A percentile compares a stretch with the other conserved stretches of the same genome.
phyloP scores from a whole-genome alignment of 371 early-diverging fungal species.

The Paraphysoderma sedebokerense region DNA sequence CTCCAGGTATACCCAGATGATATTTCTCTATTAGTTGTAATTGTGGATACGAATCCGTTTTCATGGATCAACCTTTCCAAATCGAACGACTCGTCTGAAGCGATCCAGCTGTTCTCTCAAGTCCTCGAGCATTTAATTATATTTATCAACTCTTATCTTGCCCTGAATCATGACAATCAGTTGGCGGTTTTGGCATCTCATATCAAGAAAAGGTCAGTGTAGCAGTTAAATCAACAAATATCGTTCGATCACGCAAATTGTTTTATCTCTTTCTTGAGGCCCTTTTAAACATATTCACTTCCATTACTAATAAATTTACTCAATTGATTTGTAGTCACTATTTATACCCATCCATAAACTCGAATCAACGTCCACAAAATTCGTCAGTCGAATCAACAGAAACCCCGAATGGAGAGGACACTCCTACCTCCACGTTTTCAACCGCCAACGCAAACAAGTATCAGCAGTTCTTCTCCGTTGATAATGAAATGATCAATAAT shows the following conservation, averaged over 20 bases:
- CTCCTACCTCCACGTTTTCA: background rate
- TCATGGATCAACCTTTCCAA: constrained; percentile 42
- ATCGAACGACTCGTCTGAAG: constrained; percentile 18
- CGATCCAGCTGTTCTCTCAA: constrained; percentile 28
- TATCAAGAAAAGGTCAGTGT: constrained; percentile 3
- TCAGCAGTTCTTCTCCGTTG: constrained; percentile 2
- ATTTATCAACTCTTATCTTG: constrained; percentile 76
- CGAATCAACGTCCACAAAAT: too few relatives aligned
- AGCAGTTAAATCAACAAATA: background rate
- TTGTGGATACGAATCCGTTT: constrained; percentile 59
- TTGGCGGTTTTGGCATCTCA: constrained; percentile 53
- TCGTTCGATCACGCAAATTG: too few relatives aligned
- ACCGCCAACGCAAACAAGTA: constrained; percentile 1
- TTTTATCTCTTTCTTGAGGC: too few relatives aligned
- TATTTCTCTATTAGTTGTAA: constrained; percentile 51
- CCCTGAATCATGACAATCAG: constrained; percentile 61
- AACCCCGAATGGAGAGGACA: too few relatives aligned
- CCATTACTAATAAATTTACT: too few relatives aligned
- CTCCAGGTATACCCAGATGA: constrained; percentile 40
- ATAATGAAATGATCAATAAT: background rate
- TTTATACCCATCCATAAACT: too few relatives aligned
- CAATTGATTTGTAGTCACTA: too few relatives aligned
- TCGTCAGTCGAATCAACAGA: too few relatives aligned
- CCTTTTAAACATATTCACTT: too few relatives aligned
- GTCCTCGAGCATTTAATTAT: constrained; percentile 58